Evolutionary conservation across 225 moss, liverwort and hornwort species (phyloP).

Genomic region (Pseudoscleropodium purum): DNA sequence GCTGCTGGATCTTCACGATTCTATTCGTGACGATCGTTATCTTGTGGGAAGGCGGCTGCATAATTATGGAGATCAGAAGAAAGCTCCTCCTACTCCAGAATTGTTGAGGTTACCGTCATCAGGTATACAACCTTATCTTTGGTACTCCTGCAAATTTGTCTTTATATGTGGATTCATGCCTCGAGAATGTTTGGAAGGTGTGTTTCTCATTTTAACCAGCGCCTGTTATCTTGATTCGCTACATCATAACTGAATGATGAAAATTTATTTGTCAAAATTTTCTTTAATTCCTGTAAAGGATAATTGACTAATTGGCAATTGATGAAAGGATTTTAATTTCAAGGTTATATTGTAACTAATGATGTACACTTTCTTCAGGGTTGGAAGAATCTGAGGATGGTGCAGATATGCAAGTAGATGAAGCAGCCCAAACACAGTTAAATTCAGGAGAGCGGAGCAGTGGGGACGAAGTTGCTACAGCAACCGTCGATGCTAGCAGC

Average conservation of each 20-base stretch:
- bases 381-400: conserved; percentile 22
- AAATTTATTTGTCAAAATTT: background rate
- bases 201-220: background rate
- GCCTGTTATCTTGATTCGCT: background rate
- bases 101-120: conserved; percentile 15
- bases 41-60: conserved; percentile 88
- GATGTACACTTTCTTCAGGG: conserved; percentile 2
- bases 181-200: background rate
- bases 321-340: background rate
- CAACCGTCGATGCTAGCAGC: background rate
- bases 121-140: background rate
- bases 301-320: background rate
- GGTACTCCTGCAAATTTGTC: background rate
- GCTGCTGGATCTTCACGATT: conserved; percentile 92
- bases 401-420: conserved; percentile 23
- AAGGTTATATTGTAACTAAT: background rate
- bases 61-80: conserved; percentile 81
- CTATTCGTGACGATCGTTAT: conserved; percentile 95
- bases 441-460: conserved; percentile 4
- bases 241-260: background rate
- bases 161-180: background rate
- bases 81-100: conserved; percentile 11
- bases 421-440: conserved; percentile 2
- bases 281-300: background rate
- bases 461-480: background rate